Conservation (phyloP, 1,284 basidiomycete species). For the Sporisorium sorghi region DNA sequence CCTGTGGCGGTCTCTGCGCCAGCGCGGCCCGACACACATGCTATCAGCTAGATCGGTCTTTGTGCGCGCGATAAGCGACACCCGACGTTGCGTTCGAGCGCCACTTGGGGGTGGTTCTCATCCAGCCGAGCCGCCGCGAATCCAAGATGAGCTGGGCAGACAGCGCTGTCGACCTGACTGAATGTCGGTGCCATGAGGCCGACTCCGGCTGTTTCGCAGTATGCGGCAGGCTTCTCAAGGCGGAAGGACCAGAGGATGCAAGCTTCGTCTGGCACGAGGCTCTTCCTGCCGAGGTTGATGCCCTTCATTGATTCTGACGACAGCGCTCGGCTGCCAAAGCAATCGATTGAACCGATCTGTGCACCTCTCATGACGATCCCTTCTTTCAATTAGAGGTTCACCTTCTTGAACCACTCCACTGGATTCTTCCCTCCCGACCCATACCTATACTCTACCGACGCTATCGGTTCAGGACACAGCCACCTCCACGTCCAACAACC, state of each 20-base stretch:
- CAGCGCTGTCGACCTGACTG: neutral
- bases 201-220: neutral
- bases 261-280: neutral
- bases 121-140: neutral
- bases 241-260: neutral
- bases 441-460: neutral
- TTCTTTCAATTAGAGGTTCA: neutral
- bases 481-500: neutral
- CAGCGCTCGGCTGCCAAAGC: neutral
- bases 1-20: neutral
- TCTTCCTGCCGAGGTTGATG: neutral
- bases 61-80: neutral
- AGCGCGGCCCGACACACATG: neutral
- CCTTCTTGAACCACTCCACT: neutral
- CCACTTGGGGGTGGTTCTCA: neutral
- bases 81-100: neutral
- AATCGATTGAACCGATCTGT: neutral
- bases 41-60: neutral
- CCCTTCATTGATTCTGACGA: neutral
- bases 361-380: neutral
- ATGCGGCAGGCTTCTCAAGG: neutral
- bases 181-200: neutral
- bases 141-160: neutral
- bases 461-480: neutral
- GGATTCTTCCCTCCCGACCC: neutral